Base-by-base conservation (phyloP, 129 eudicot genomes). In the Centrapalus pauciflorus region DNA sequence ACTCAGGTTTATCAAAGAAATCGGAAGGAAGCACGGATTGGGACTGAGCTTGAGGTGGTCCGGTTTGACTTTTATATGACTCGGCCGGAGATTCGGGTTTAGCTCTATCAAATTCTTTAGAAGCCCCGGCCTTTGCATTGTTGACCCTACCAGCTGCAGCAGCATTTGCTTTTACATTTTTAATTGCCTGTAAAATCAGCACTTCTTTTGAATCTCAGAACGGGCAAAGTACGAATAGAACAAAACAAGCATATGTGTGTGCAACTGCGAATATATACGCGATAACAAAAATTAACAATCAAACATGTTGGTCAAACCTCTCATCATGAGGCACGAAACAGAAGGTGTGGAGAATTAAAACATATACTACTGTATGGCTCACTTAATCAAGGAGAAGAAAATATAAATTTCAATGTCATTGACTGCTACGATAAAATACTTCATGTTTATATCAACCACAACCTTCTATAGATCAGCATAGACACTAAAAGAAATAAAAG, bases 161-260 rank as follows among this genome's bases (percentile, higher is more conserved):
- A 27, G 95, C 97, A 67, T 46, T 84, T 48, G 90, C 97, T 81
- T 84, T 94, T 34, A 88, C 54, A 74, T 82, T 89, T 34, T 84
- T 82, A 48, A 84, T 76, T 41, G 99, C 99, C 99, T 94, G 89
- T 48, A 28, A 82, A 55, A 43, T 43, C 30, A 66, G 40, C 49
- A 65, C 4, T 4, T 32, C 32, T 55, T 4, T 24, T 74, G 20
- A 26, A 50, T 16, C 2, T 3, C 10, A n/a, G 21, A 54, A 38
- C 46, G 25, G 59, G 13, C 29, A 10, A 28, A 38, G 9, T 46
- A 51, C 3, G 13, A 61, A 46, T 17, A 32, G 21, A 34, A 25
- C 7, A 11, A 40, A 29, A 38, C 28, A 54, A 27, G 35, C 10
- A 64, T 48, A 54, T 4, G 13, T 4, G 38, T 21, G 32, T n/a